Conservation (phyloP, 2,329 filamentous ascomycete species). For the Neonectria punicea region DNA sequence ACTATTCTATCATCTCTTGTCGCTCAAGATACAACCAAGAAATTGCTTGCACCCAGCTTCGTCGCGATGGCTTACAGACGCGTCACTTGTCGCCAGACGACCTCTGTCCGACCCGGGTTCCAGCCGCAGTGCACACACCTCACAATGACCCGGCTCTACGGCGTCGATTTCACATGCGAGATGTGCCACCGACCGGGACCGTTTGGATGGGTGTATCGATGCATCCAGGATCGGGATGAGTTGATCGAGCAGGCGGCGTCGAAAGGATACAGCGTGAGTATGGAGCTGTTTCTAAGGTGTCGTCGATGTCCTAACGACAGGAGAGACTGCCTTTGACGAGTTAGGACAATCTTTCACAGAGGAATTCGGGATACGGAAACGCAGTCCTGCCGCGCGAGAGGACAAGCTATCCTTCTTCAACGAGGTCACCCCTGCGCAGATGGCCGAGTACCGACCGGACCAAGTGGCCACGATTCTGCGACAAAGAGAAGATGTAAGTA, state of each 20-base stretch:
- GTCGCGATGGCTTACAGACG: constrained; percentile 30
- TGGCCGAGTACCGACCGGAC: constrained; percentile 57
- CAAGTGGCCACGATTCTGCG: constrained; percentile 60
- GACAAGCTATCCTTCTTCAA: constrained; percentile 57
- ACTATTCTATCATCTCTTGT: neutral
- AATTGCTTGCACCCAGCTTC: neutral
- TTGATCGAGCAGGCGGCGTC: constrained; percentile 46
- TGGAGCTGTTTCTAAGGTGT: neutral
- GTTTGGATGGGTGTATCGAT: constrained; percentile 79
- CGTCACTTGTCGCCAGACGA: constrained; percentile 16
- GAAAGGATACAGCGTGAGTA: constrained; percentile 31
- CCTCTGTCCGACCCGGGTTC: constrained; percentile 32
- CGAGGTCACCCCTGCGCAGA: constrained; percentile 55
- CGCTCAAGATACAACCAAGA: neutral
- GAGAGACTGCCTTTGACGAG: constrained; percentile 48
- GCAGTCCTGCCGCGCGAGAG: constrained; percentile 54
- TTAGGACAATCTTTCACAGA: constrained; percentile 48
- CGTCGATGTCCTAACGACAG: constrained; percentile 9
- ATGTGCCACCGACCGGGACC: constrained; percentile 65
- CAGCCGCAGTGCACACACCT: constrained; percentile 70
- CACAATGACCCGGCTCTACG: constrained; percentile 74
- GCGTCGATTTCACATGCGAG: constrained; percentile 62
- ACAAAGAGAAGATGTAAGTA: constrained; percentile 61
- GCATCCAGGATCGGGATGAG: constrained; percentile 70
- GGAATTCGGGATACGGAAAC: constrained; percentile 49